Evolutionary conservation across 2,329 filamentous ascomycete genomes (phyloP).

Genomic region (Bipolaris sorokiniana): DNA sequence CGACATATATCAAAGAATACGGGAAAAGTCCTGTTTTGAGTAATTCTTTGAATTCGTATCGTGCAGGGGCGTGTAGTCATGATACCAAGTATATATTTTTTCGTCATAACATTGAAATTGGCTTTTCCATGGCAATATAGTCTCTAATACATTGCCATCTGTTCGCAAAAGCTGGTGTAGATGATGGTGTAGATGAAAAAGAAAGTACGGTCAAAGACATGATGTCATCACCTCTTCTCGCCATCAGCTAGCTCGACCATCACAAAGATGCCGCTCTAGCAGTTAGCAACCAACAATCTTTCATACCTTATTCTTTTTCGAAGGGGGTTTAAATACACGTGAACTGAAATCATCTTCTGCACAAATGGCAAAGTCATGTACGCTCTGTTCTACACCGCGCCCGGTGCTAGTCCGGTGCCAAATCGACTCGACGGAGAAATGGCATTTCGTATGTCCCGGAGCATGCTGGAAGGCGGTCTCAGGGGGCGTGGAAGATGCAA

Average conservation of each 20-base stretch:
- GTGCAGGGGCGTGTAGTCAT: neutral
- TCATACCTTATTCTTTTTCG: too few relatives aligned
- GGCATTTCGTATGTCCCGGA: conserved; percentile 55
- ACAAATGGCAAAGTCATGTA: conserved; percentile 48
- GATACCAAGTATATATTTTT: neutral
- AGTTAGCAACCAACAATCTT: neutral
- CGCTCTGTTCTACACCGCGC: conserved; percentile 48
- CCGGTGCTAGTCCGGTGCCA: conserved; percentile 54
- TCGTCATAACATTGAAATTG: too few relatives aligned
- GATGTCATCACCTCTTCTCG: conserved; percentile 17
- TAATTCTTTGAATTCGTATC: too few relatives aligned
- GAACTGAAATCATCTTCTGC: neutral
- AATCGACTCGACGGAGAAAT: conserved; percentile 48
- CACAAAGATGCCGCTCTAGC: neutral
- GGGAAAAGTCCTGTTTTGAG: too few relatives aligned
- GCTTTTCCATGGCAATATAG: neutral
- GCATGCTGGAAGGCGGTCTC: conserved; percentile 53
- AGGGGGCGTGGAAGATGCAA: conserved; percentile 53
- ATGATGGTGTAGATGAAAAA: conserved; percentile 1
- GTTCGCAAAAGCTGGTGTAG: neutral
- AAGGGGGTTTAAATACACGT: too few relatives aligned
- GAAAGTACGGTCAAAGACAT: conserved; percentile 2
- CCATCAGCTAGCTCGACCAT: neutral
- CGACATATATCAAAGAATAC: too few relatives aligned
- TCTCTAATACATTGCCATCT: neutral